Base-by-base conservation (phyloP, 2,329 filamentous ascomycete genomes). In the Pestalotiopsis sp. region DNA sequence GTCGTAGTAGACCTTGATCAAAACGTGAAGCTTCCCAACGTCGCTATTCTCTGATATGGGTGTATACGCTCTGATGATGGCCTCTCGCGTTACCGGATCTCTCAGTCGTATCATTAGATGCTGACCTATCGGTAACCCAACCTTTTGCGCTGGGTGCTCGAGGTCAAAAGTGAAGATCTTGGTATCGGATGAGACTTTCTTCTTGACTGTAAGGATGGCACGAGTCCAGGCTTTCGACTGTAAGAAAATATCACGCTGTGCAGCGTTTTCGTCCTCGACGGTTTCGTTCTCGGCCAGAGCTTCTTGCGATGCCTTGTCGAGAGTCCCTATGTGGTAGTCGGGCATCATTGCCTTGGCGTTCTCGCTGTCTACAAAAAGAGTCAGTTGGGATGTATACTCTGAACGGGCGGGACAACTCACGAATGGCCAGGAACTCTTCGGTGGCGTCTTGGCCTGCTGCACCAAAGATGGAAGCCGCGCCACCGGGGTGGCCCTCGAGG, bases 341-440 rank as follows among this genome's bases (percentile, higher is more conserved):
- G 88, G 87, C 91, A 98, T 94, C 94, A 97, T 97, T 20, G 86
- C 87, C 81, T 97, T 97, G 41, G 95, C 95, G 17, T 93, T 97
- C 82, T 97, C 94, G 77, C 92, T 95, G 78, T 97, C 93, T 95
- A 76, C 68, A n/a, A 11, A 49, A 67, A 49, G 64, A 70, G 69
- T 80, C 73, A 81, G 76, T 56, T 64, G 65, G 60, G 68, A 31
- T 31, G 17, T 13, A 27, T 17, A 41, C 36, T 45, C 45, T 45
- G 14, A 23, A 60, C 6, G 4, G 45, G 27, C 11, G 9, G n/a
- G 45, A 9, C 7, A 14, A 86, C 92, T 86, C 84, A 95, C 93
- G 94, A 74, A 98, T 98, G 14, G 93, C 92, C 82, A 97, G 88
- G 78, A 97, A 98, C 73, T 98, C 95, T 75, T 97, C 95, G 0